Evolutionary conservation across 164 flowering plant species (phyloP).

Genomic region (Macadamia integrifolia): DNA sequence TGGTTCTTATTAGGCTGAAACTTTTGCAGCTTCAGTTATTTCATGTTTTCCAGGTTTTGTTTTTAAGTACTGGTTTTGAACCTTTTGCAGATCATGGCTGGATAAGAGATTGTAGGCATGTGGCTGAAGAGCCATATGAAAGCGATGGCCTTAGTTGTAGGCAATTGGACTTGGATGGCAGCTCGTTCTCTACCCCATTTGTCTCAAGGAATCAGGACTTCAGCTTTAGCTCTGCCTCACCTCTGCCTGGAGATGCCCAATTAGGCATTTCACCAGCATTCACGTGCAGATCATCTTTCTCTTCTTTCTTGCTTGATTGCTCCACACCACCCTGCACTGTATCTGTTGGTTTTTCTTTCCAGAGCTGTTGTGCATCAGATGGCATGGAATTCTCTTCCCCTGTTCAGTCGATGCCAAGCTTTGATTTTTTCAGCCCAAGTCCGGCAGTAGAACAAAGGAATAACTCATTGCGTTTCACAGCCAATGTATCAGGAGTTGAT

Average conservation of each 20-base stretch:
- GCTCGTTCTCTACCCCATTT: slow-evolving; percentile 30
- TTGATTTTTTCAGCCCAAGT: slow-evolving; percentile 59
- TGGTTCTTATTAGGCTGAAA: background rate
- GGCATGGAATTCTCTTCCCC: slow-evolving; percentile 42
- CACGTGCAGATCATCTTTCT: slow-evolving; percentile 75
- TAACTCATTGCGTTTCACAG: slow-evolving; percentile 17
- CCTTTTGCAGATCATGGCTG: slow-evolving; percentile 55
- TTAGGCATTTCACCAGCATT: slow-evolving; percentile 37
- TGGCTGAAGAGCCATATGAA: slow-evolving; percentile 12
- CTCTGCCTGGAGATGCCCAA: slow-evolving; percentile 17
- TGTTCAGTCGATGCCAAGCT: slow-evolving; percentile 65
- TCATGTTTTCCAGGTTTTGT: background rate
- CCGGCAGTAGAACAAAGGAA: slow-evolving; percentile 26
- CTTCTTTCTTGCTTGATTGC: slow-evolving; percentile 42
- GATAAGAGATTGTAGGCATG: slow-evolving; percentile 29
- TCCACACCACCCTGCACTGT: slow-evolving; percentile 25
- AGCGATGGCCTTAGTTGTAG: background rate
- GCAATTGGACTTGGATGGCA: slow-evolving; percentile 21
- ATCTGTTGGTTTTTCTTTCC: slow-evolving; percentile 58
- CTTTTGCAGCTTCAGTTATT: background rate
- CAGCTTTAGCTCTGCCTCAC: slow-evolving; percentile 46
- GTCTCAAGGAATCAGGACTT: slow-evolving; percentile 40
- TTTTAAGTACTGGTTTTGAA: background rate
- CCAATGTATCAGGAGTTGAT: slow-evolving; percentile 17
- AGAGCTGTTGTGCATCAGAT: slow-evolving; percentile 31